Percentiles rank a stretch among this genome's conserved stretches.
Conservation (phyloP, 345 rosid species). For the Linum trigynum region DNA sequence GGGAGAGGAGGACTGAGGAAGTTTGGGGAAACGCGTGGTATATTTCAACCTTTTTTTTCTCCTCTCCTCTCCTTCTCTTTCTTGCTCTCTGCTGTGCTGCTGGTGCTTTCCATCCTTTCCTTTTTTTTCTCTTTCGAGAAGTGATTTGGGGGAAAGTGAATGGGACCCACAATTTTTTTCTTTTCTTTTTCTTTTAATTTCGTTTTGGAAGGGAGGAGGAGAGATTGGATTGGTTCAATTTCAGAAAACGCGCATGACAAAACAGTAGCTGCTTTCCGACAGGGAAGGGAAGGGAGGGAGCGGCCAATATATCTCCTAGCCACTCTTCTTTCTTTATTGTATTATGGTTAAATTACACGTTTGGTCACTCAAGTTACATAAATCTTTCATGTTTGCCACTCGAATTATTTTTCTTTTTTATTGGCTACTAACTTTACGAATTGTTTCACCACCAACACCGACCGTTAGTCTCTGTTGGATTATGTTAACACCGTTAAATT, state of each 20-base stretch:
- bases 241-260: background rate
- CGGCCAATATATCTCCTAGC: slow-evolving; percentile 13
- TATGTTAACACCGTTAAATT: too few species aligned
- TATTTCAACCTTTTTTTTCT: slow-evolving; percentile 6
- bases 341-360: too few species aligned
- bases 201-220: background rate
- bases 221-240: slow-evolving; percentile 11
- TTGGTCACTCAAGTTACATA: too few species aligned
- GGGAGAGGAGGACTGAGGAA: background rate
- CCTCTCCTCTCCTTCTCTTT: too few species aligned
- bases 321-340: too few species aligned
- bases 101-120: slow-evolving; percentile 12
- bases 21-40: slow-evolving; percentile 32
- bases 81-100: background rate
- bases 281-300: slow-evolving; percentile 7
- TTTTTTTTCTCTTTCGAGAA: background rate
- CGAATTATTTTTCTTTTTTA: too few species aligned
- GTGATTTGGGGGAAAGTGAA: background rate
- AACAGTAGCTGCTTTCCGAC: slow-evolving; percentile 18
- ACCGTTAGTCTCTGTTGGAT: too few species aligned
- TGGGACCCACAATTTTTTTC: slow-evolving; percentile 18
- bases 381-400: too few species aligned
- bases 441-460: too few species aligned
- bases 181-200: too few species aligned
- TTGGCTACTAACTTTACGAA: too few species aligned